Percentiles rank a stretch among this genome's conserved stretches.
Conservation (phyloP, 2,329 filamentous ascomycete species). For the Aspergillus fumigatus region DNA sequence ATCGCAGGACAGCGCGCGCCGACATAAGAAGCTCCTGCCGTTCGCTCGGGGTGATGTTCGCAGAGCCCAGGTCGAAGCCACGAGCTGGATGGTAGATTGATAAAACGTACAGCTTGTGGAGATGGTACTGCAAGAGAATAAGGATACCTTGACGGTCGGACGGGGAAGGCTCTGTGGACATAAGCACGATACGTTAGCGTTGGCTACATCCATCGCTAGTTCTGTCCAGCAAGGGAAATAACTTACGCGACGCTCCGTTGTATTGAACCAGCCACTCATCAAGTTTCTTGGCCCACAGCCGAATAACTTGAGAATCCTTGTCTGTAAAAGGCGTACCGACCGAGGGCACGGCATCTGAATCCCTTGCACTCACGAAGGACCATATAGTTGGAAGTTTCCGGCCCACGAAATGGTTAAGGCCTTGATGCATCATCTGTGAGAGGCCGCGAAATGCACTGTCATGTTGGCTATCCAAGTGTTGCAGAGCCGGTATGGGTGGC, state of each 20-base stretch:
- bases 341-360: conserved; percentile 4
- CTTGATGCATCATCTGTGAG: conserved; percentile 28
- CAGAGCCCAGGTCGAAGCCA: conserved; percentile 23
- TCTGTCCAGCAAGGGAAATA: background rate
- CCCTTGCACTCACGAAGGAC: conserved; percentile 22
- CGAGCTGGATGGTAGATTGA: conserved; percentile 29
- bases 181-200: background rate
- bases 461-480: conserved; percentile 16
- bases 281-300: conserved; percentile 24
- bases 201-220: background rate
- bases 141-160: conserved; percentile 27
- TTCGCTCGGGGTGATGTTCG: conserved; percentile 23
- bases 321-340: conserved; percentile 21
- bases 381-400: conserved; percentile 26
- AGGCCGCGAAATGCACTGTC: conserved; percentile 24
- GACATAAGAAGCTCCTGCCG: conserved; percentile 26
- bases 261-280: conserved; percentile 28
- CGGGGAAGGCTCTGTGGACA: conserved; percentile 19
- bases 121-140: conserved; percentile 28
- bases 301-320: conserved; percentile 23
- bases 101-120: conserved; percentile 28
- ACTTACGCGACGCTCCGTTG: conserved; percentile 23
- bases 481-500: conserved; percentile 17
- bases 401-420: conserved; percentile 27
- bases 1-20: conserved; percentile 24